Percentiles rank a stretch among this genome's conserved stretches.
Conservation (phyloP, 2,329 filamentous ascomycete species). For the Stagonosporopsis chrysanthemi region DNA sequence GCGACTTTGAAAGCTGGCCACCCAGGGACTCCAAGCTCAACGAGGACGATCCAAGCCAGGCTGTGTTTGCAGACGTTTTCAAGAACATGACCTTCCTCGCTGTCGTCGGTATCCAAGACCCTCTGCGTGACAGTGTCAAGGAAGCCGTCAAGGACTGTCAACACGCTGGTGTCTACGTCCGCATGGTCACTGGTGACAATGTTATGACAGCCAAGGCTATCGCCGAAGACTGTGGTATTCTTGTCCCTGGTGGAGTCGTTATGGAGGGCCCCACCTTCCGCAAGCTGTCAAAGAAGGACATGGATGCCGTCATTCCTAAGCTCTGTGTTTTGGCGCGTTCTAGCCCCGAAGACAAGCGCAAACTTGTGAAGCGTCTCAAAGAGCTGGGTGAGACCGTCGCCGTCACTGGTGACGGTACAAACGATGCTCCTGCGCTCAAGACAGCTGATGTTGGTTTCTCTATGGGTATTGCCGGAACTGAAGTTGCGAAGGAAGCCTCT, state of each 20-base stretch:
- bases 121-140: constrained; percentile 75
- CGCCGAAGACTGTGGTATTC: constrained; percentile 78
- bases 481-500: constrained; percentile 85
- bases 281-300: constrained; percentile 68
- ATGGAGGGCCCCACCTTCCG: constrained; percentile 83
- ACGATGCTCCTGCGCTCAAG: constrained; percentile 82
- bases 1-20: constrained; percentile 84
- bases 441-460: constrained; percentile 84
- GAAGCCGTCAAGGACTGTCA: constrained; percentile 78
- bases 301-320: constrained; percentile 65
- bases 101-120: constrained; percentile 83
- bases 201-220: constrained; percentile 80
- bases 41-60: constrained; percentile 69
- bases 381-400: constrained; percentile 78
- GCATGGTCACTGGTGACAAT: constrained; percentile 89
- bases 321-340: constrained; percentile 73
- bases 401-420: constrained; percentile 84
- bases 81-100: constrained; percentile 76
- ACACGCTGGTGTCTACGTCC: constrained; percentile 77
- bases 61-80: constrained; percentile 73
- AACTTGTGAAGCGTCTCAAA: constrained; percentile 69
- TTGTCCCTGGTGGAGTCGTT: constrained; percentile 72
- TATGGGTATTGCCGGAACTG: constrained; percentile 84
- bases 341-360: constrained; percentile 73
- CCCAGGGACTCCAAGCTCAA: constrained; percentile 66